These are phyloP conservation scores for Acacia melanoxylon DNA, from an alignment of 306 rosid species.

Conservation along the genomic window DNA sequence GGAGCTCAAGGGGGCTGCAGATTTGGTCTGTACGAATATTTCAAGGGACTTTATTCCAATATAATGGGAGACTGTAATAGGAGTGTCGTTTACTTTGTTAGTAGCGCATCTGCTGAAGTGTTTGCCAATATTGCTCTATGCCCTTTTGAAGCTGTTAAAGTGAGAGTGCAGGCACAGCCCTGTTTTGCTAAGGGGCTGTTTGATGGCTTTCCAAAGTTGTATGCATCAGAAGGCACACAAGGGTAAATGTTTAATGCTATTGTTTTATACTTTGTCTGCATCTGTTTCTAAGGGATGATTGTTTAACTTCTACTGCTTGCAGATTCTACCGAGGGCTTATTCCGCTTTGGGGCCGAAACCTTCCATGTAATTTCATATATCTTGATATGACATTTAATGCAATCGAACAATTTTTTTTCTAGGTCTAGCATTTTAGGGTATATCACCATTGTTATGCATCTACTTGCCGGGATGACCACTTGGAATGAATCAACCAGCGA, in stretches of 20 bases:
- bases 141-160: conserved; percentile 65
- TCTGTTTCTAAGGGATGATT: conserved; percentile 28
- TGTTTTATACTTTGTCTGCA: conserved; percentile 18
- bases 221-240: conserved; percentile 54
- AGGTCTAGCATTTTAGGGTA: conserved; percentile 16
- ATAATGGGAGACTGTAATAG: conserved; percentile 42
- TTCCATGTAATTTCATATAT: conserved; percentile 58
- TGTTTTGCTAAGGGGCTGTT: conserved; percentile 47
- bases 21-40: conserved; percentile 60
- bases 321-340: conserved; percentile 65
- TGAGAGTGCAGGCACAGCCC: conserved; percentile 61
- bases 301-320: conserved; percentile 37
- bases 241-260: conserved; percentile 35
- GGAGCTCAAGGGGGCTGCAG: conserved; percentile 66
- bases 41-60: conserved; percentile 47
- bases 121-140: conserved; percentile 62
- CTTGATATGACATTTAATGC: conserved; percentile 19
- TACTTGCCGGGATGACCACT: background rate
- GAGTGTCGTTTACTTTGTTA: conserved; percentile 47
- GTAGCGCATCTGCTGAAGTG: conserved; percentile 63
- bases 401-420: background rate
- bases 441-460: background rate
- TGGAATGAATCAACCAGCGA: background rate
- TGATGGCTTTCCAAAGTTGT: conserved; percentile 61
- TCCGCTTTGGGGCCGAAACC: conserved; percentile 66